Percentiles rank a stretch among this genome's conserved stretches.
phyloP scores from a whole-genome alignment of 164 flowering plant genomes.

The Umbilicus rupestris region DNA sequence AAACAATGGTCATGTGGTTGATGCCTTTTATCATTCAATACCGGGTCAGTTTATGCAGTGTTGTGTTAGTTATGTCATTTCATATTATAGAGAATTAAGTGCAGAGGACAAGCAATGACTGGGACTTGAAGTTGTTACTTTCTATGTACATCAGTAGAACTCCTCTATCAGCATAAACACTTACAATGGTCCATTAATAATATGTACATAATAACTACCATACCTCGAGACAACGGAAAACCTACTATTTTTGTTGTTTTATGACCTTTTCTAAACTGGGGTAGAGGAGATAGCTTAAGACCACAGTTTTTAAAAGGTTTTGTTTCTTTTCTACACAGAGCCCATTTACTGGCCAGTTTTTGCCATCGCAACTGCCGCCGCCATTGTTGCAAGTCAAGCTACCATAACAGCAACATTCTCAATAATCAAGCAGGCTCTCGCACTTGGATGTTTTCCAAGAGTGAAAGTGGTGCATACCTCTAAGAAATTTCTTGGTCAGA shows the following conservation, averaged over 20 bases:
- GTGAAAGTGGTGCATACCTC: constrained; percentile 87
- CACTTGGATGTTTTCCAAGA: constrained; percentile 84
- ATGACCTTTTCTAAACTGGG: background rate
- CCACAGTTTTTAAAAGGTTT: background rate
- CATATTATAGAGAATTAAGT: background rate
- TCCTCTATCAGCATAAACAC: background rate
- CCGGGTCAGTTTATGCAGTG: constrained; percentile 47
- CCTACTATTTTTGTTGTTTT: background rate
- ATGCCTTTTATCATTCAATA: constrained; percentile 86
- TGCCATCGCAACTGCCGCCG: constrained; percentile 74
- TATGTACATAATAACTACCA: background rate
- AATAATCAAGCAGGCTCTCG: constrained; percentile 77
- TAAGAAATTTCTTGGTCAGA: constrained; percentile 62
- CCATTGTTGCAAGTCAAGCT: constrained; percentile 88
- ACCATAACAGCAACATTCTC: constrained; percentile 87
- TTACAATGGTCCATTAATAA: background rate
- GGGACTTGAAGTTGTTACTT: background rate
- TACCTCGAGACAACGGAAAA: background rate
- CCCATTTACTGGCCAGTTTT: constrained; percentile 85
- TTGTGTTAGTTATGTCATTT: background rate
- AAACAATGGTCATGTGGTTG: constrained; percentile 46
- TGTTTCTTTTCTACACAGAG: constrained; percentile 31
- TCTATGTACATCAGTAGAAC: background rate
- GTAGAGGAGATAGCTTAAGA: background rate
- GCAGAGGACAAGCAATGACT: background rate